Base-by-base conservation (phyloP, 805 yeast genomes). In the Candida taoyuanica region DNA sequence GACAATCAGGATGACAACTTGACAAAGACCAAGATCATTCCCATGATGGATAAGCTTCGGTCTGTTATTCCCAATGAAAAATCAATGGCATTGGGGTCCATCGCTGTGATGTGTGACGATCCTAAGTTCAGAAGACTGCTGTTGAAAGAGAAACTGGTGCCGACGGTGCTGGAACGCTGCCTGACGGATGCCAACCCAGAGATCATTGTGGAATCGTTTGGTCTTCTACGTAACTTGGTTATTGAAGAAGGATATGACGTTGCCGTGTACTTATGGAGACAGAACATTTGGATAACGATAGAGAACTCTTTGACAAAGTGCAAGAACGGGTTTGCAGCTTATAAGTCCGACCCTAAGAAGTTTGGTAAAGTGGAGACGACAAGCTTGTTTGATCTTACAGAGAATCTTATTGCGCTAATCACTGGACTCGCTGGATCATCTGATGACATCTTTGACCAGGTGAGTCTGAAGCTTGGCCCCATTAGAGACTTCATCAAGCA, bases 171-270 rank as follows among this genome's bases (percentile, higher is more conserved):
- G 61, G 78, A 79, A 17, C 78, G 79, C 42, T 68, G 80, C 21
- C 59, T 89, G 17, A 74, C 73, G 31, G 95, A 86, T 55, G 55
- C 70, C 16, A 71, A 81, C 47, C 80, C 78, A 39, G 96, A 87
- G 48, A 76, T 86, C 31, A 81, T 85, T 15, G 83, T 84, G 16
- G 94, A 84, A 51, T 70, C 91, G 1, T 81, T 77, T 50, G 97
- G 96, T 1, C 65, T 91, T 17, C 63, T 93, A 46, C 73, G 96
- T 56, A 87, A 84, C 55, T 55, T 91, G 39, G 81, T 83, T 3
- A 68, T 86, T 37, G 95, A 86, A 54, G 95, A 88, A 61, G 97
- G 96, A 16, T 81, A 85, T 50, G 95, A 86, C 46, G 73, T 86
- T 26, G 77, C 87, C 19, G 73, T 76, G 16, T 76, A 74, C 57